Conservation (phyloP, 1,284 basidiomycete genomes). For the Pseudozyma hubeiensis region DNA sequence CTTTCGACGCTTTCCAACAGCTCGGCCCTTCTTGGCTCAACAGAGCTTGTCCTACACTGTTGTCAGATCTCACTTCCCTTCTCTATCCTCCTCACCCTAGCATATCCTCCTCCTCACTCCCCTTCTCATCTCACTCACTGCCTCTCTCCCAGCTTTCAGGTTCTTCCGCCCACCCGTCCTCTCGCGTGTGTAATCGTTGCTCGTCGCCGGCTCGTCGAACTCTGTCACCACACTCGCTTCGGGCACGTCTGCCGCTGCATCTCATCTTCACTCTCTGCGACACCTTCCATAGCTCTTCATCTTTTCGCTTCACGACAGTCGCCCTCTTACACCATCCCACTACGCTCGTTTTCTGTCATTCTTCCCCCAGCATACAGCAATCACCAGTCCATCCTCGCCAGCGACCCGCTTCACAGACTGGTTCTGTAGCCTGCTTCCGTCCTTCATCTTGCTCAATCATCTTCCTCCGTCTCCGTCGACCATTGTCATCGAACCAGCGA, state of each 20-base stretch:
- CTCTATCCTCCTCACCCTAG: not conserved
- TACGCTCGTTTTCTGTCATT: too few relatives aligned
- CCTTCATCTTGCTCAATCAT: conserved; percentile 7
- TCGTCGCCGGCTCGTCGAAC: conserved; percentile 32
- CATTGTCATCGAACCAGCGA: conserved; percentile 2
- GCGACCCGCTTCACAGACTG: conserved; percentile 24
- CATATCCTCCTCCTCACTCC: not conserved
- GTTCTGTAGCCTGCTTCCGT: conserved; percentile 41
- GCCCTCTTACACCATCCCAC: too few relatives aligned
- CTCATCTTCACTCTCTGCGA: too few relatives aligned
- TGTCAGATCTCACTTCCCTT: not conserved
- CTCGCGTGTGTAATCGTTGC: conserved; percentile 3
- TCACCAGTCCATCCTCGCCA: too few relatives aligned
- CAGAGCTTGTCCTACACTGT: too few relatives aligned
- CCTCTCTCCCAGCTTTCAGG: not conserved
- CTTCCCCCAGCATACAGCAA: too few relatives aligned
- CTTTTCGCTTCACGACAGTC: too few relatives aligned
- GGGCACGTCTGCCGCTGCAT: not conserved
- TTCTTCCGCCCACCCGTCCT: not conserved
- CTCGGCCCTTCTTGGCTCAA: too few relatives aligned
- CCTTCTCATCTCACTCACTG: not conserved
- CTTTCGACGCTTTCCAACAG: too few relatives aligned
- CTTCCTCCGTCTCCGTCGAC: conserved; percentile 17
- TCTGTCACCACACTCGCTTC: not conserved
- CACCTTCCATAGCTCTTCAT: too few relatives aligned